Base-by-base conservation (phyloP, 371 early-diverging fungal species). In the Thermomucor indicae-seudaticae region DNA sequence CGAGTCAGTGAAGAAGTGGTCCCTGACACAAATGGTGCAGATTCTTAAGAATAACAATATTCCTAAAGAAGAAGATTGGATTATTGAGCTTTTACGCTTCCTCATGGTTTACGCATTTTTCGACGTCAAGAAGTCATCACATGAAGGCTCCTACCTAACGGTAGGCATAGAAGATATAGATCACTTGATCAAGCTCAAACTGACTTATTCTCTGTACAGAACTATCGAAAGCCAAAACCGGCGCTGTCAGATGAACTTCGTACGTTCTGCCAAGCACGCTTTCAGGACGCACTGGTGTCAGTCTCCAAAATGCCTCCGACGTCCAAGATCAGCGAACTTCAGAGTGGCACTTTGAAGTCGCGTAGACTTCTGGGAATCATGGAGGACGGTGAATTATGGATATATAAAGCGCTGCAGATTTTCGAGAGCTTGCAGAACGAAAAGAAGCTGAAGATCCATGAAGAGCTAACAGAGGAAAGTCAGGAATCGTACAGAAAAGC, bases 21-120 rank as follows among this genome's bases (percentile, higher is more conserved):
- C 77, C 2, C 44, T 92, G 4, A 85, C 89, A 43, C 92, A 92
- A 63, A 79, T 96, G 82, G 67, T 82, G 30, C 66, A 78, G 19
- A 65, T 96, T 37, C 70, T 91, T 49, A 78, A 81, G 27, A 87
- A 85, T 49, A 64, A 74, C 29, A 80, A 82, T 56, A 68, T 92
- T 39, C 85, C 90, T 29, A 88, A 86, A 35, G 76, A 83, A 32
- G 87, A 90, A 59, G 73, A 65, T 11, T 85, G 90, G 84, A 62
- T 90, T 19, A 51, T 64, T 39, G 60, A 60, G 1, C 75, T 91
- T 24, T 70, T 86, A 37, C 69, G 78, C 31, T 90, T 92, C 61
- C 57, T 88, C 24, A 67, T 83, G 28, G 73, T 83, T 17, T 78
- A 89, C 49, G 84, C 86, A n/a, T 85, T 92, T 55, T 90, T 88